Evolutionary conservation across 306 rosid species (phyloP).

Genomic region (Spatholobus suberectus): DNA sequence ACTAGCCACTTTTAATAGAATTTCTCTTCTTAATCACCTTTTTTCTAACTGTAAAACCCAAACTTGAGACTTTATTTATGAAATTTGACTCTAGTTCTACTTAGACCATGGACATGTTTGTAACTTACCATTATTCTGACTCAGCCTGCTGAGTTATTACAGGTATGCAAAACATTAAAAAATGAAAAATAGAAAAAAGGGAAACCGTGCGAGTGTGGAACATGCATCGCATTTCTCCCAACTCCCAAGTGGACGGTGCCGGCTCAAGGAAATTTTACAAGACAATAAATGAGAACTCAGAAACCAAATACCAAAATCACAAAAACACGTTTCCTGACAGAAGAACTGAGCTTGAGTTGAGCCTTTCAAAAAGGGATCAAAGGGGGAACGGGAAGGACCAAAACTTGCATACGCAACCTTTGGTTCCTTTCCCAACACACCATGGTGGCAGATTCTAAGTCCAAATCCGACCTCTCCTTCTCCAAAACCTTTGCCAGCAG

Average conservation of each 20-base stretch:
- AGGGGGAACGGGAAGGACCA: not conserved
- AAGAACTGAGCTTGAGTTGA: not conserved
- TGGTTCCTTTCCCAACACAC: not conserved
- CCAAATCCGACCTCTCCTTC: constrained; percentile 71
- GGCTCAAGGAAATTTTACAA: not conserved
- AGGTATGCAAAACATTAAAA: not conserved
- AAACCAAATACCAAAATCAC: not conserved
- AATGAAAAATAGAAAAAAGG: no score
- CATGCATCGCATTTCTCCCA: not conserved
- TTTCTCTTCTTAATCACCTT: no score
- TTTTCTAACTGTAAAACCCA: no score
- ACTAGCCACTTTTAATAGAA: no score
- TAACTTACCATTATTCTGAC: no score
- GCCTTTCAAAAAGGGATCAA: not conserved
- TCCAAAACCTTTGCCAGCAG: constrained; percentile 68
- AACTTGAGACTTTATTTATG: no score
- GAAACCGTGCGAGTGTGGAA: not conserved
- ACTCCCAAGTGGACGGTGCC: not conserved
- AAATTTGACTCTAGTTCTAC: no score
- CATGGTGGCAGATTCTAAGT: constrained; percentile 70
- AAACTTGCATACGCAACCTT: constrained; percentile 18
- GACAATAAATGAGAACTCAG: not conserved
- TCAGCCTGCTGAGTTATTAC: not conserved
- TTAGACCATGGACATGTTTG: no score
- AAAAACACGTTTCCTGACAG: not conserved